Base-by-base conservation (phyloP, 371 early-diverging fungal species). In the Rhizopus sp. region DNA sequence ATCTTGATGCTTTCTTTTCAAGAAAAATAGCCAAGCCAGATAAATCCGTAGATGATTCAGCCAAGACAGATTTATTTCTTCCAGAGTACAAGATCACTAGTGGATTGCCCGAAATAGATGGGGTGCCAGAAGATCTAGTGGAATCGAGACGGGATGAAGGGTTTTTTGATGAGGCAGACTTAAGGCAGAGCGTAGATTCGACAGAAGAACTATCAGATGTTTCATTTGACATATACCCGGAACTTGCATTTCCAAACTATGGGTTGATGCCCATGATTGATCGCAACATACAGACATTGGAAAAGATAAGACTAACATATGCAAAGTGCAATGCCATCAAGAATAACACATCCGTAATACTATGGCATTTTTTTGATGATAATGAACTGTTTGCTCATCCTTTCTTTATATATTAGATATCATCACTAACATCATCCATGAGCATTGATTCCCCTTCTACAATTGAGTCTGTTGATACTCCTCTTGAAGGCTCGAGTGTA, bases 281-380 rank as follows among this genome's bases (percentile, higher is more conserved):
- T 29, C 76, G 73, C 13, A 87, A 87, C 62, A 67, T 88, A 6
- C 77, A 84, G 12, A 71, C 79, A 31, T 63, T 92, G 39, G 70
- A 81, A 52, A 73, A 82, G 55, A 86, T 92, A 34, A 87, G 93
- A 45, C 75, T 78, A 15, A 71, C 89, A 4, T 89, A 93, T 64
- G 65, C 81, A 51, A 90, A 92, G 66, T 89, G 93, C 58, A 79
- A 86, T 68, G 83, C 87, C 13, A 75, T 86, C 13, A 79, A 73
- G 55, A 81, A 89, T 39, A 83, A 88, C 55, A 53, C 77, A n/a
- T 82, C 64, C 30, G 67, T 66, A 66, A 66, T 29, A 17, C 2
- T 45, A 30, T 16, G 17, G 6, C 1, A 4, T 37, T 31, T 32
- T 33, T 33, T 33, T 9, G 13, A 49, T 33, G 38, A 29, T 4